phyloP scores from a whole-genome alignment of 306 rosid species.

The Begonia loranthoides region DNA sequence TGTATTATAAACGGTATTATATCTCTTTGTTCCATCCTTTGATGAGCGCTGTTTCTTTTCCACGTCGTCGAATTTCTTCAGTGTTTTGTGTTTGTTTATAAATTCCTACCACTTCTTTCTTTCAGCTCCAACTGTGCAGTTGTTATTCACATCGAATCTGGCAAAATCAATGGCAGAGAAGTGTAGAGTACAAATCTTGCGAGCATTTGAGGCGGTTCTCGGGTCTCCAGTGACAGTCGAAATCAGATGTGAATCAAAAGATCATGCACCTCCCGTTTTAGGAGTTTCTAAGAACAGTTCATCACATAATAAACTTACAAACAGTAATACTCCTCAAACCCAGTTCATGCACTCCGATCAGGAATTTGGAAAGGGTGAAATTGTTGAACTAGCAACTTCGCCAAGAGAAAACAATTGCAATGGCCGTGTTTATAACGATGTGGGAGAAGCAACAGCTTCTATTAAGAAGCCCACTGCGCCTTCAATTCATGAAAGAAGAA shows the following conservation, averaged over 20 bases:
- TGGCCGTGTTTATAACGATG: conserved; percentile 21
- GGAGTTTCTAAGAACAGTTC: conserved; percentile 28
- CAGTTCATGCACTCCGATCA: not conserved
- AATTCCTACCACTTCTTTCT: conserved; percentile 6
- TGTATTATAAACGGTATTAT: no score
- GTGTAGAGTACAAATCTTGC: conserved; percentile 56
- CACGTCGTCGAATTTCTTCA: no score
- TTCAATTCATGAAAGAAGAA: conserved; percentile 25
- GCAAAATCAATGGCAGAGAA: conserved; percentile 81
- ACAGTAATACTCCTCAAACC: conserved; percentile 15
- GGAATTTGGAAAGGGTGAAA: conserved; percentile 53
- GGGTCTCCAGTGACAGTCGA: conserved; percentile 71
- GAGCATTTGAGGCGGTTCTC: conserved; percentile 69
- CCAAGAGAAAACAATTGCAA: conserved; percentile 31
- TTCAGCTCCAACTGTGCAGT: conserved; percentile 90
- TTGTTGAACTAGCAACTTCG: conserved; percentile 60
- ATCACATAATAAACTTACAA: conserved; percentile 41
- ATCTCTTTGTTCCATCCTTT: no score
- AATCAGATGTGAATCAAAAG: conserved; percentile 54
- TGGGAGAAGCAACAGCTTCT: conserved; percentile 30
- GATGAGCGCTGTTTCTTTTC: no score
- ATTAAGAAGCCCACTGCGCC: conserved; percentile 24
- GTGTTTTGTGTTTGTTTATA: no score
- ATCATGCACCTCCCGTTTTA: conserved; percentile 28
- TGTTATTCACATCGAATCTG: conserved; percentile 56